These are phyloP conservation scores for Blepharisma undulans DNA, from an alignment of 169 alveolate species.

Conservation along the genomic window DNA sequence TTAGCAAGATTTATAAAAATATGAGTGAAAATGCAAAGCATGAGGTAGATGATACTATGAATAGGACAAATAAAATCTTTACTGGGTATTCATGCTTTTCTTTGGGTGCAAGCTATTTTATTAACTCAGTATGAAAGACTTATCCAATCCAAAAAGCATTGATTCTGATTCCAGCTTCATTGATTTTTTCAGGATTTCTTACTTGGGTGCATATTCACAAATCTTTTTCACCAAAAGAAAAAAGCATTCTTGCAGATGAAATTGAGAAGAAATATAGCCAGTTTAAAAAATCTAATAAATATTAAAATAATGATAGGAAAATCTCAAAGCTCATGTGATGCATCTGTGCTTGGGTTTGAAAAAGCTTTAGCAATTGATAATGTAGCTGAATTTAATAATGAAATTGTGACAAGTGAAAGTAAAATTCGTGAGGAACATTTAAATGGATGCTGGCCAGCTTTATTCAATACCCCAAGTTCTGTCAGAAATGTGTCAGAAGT, in stretches of 20 bases:
- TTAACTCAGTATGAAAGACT: neutral
- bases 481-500: neutral
- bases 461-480: no score
- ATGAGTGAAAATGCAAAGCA: neutral
- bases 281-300: neutral
- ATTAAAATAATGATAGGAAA: no score
- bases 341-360: neutral
- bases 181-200: neutral
- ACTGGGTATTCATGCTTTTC: neutral
- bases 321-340: neutral
- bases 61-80: neutral
- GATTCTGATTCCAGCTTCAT: neutral
- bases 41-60: neutral
- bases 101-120: neutral
- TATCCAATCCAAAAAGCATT: neutral
- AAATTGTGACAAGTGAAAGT: neutral
- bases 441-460: neutral
- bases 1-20: no score
- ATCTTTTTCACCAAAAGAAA: neutral
- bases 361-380: neutral
- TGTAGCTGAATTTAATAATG: no score
- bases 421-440: no score
- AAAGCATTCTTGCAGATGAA: neutral
- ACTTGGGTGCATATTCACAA: neutral
- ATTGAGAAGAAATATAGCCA: neutral